These are phyloP conservation scores for Alnus glutinosa DNA, from an alignment of 306 rosid genomes.

Conservation along the genomic window DNA sequence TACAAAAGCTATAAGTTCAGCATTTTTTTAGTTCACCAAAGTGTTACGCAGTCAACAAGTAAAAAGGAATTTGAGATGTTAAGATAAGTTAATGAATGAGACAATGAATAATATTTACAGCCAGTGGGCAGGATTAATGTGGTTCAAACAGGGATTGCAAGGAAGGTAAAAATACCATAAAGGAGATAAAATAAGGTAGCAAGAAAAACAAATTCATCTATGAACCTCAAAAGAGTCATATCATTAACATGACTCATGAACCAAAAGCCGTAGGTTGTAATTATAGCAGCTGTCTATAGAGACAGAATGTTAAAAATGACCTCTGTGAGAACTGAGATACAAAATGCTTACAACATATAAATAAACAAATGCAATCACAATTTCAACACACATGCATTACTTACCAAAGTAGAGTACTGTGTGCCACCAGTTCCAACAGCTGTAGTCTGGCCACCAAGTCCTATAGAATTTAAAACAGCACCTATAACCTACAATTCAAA, in stretches of 20 bases:
- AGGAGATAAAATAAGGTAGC: not conserved
- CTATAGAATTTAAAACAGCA: conserved; percentile 88
- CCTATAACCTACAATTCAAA: conserved; percentile 74
- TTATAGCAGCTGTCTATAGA: not conserved
- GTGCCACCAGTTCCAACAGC: conserved; percentile 40
- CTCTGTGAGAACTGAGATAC: not conserved
- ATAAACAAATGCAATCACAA: not conserved
- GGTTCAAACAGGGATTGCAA: not conserved
- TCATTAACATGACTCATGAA: not conserved
- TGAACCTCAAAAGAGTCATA: not conserved
- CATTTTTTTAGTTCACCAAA: not conserved
- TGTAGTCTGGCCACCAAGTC: conserved; percentile 64
- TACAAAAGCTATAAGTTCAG: not conserved
- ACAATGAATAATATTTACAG: not conserved
- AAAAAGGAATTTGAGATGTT: not conserved
- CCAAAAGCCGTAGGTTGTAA: not conserved
- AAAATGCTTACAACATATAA: conserved; percentile 9
- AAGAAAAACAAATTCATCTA: not conserved
- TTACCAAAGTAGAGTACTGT: conserved; percentile 57
- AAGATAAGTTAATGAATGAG: not conserved
- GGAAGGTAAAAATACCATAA: not conserved
- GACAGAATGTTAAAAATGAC: not conserved
- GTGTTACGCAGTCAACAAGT: not conserved
- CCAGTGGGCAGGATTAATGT: not conserved
- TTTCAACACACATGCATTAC: conserved; percentile 33